A percentile compares a stretch with the other conserved stretches of the same genome.
Conservation (phyloP, 2,329 filamentous ascomycete genomes). For the Aureobasidium mangrovei region DNA sequence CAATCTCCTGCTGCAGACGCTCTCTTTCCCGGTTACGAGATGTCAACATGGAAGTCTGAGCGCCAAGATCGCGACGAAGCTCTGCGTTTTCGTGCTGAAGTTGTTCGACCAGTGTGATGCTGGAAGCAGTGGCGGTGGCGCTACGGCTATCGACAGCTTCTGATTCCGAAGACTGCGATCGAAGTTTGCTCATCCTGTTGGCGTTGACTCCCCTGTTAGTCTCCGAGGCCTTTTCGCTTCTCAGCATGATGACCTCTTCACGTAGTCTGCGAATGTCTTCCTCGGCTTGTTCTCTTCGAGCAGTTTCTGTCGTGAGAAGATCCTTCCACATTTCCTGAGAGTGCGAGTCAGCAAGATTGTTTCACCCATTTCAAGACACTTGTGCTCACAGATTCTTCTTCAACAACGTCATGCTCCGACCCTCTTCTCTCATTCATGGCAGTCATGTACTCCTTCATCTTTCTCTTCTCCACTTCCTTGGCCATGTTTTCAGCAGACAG, state of each 20-base stretch:
- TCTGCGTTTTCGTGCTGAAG: constrained; percentile 89
- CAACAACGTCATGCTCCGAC: constrained; percentile 28
- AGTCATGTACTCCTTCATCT: constrained; percentile 72
- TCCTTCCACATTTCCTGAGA: constrained; percentile 84
- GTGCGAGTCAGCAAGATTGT: constrained; percentile 10
- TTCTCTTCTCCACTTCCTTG: constrained; percentile 77
- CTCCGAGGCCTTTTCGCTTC: constrained; percentile 36
- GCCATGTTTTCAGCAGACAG: constrained; percentile 68
- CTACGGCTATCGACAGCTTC: constrained; percentile 22
- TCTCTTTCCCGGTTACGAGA: constrained; percentile 94
- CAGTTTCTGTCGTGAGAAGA: constrained; percentile 83
- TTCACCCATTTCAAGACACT: neutral
- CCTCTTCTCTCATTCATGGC: constrained; percentile 47
- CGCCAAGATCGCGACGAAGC: constrained; percentile 81
- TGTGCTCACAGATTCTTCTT: constrained; percentile 27
- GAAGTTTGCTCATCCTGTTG: constrained; percentile 32
- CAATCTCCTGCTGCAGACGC: constrained; percentile 89
- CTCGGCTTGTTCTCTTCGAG: constrained; percentile 78
- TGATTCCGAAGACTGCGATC: constrained; percentile 29
- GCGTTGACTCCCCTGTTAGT: constrained; percentile 24
- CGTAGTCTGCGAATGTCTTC: constrained; percentile 77
- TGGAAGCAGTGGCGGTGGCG: constrained; percentile 49
- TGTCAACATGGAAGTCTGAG: constrained; percentile 94
- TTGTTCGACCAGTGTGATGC: constrained; percentile 71
- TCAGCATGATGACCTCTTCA: constrained; percentile 60